Conservation (phyloP, 2,329 filamentous ascomycete genomes). For the Fusarium paranaense region DNA sequence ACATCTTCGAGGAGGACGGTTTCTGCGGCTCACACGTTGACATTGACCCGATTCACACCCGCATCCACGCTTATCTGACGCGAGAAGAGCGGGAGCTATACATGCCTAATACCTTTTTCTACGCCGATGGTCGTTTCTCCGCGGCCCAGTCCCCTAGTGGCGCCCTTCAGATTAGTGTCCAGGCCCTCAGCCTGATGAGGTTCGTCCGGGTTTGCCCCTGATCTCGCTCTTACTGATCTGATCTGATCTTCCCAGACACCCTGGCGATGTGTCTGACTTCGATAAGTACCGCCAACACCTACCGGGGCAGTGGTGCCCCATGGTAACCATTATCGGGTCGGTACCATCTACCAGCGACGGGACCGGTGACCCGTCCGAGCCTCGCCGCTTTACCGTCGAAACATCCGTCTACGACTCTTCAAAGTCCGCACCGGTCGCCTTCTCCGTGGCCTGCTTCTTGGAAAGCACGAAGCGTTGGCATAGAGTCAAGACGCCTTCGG, state of each 20-base stretch:
- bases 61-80: not conserved
- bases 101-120: not conserved
- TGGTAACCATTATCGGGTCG: not conserved
- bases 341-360: not conserved
- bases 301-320: not conserved
- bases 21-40: not conserved
- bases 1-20: not conserved
- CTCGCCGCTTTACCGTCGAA: too few species aligned
- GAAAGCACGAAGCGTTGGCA: not conserved
- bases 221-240: not conserved
- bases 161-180: not conserved
- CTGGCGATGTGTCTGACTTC: not conserved
- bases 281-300: not conserved
- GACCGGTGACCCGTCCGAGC: not conserved
- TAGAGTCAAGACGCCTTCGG: not conserved
- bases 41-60: not conserved
- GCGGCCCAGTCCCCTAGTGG: not conserved
- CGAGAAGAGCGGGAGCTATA: conserved; percentile 6
- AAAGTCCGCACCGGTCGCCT: too few species aligned
- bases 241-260: not conserved
- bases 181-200: conserved; percentile 10
- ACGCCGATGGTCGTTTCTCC: conserved; percentile 1
- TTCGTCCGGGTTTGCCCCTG: not conserved
- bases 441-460: conserved; percentile 2
- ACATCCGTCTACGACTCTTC: too few species aligned